A percentile compares a stretch with the other conserved stretches of the same genome.
These are phyloP conservation scores for Achaetomium macrosporum DNA, from an alignment of 2,329 filamentous ascomycete genomes.

Conservation along the genomic window DNA sequence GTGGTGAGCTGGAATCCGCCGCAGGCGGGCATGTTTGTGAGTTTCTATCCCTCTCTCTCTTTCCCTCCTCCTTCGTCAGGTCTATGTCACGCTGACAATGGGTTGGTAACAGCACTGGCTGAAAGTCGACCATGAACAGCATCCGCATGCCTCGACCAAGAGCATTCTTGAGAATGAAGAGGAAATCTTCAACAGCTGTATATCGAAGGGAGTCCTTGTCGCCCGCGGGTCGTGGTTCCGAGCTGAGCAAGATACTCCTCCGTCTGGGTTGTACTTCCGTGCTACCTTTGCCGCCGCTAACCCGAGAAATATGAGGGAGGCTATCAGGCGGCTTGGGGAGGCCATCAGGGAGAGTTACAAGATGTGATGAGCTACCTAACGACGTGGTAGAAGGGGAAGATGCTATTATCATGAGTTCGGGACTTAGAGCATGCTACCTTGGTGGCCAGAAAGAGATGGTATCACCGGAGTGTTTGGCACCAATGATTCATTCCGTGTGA, in stretches of 20 bases:
- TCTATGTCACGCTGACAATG: background rate
- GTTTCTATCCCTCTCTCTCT: slow-evolving; percentile 27
- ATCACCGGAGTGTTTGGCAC: too few species aligned
- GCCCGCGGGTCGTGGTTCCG: slow-evolving; percentile 89
- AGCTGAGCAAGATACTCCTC: slow-evolving; percentile 58
- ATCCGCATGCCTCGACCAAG: slow-evolving; percentile 53
- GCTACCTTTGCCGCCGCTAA: slow-evolving; percentile 83
- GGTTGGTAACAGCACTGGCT: slow-evolving; percentile 58
- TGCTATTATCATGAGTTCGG: too few species aligned
- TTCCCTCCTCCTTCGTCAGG: background rate
- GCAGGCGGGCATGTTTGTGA: slow-evolving; percentile 88
- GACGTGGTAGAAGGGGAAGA: too few species aligned
- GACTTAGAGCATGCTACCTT: too few species aligned
- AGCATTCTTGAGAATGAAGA: slow-evolving; percentile 68
- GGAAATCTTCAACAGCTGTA: slow-evolving; percentile 72
- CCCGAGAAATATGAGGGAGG: slow-evolving; percentile 62
- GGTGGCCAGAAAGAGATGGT: too few species aligned
- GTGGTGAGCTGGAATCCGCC: slow-evolving; percentile 77
- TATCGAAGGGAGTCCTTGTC: slow-evolving; percentile 71
- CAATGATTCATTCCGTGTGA: too few species aligned
- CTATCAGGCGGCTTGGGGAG: slow-evolving; percentile 68
- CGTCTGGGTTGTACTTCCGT: slow-evolving; percentile 73
- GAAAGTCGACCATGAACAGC: slow-evolving; percentile 57
- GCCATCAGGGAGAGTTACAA: slow-evolving; percentile 59
- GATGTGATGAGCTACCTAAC: slow-evolving; percentile 4